These are phyloP conservation scores for Leccinum barrowsii DNA, from an alignment of 768 basidiomycete species.

Conservation along the genomic window DNA sequence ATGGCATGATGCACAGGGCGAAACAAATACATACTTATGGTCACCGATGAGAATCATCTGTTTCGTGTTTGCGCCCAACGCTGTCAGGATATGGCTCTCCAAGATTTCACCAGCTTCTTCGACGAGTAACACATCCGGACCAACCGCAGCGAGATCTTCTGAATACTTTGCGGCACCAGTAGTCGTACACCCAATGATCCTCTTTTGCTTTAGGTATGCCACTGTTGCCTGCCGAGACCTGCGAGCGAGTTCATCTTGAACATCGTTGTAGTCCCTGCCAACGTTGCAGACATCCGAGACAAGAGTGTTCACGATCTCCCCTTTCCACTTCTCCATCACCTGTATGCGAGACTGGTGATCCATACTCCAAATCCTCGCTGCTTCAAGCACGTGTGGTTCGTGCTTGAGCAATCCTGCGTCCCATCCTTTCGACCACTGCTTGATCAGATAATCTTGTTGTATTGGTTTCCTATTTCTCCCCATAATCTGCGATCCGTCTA, in stretches of 20 bases:
- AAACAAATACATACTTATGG: conserved; percentile 48
- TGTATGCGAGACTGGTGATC: conserved; percentile 24
- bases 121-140: conserved; percentile 55
- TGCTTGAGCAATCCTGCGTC: conserved; percentile 42
- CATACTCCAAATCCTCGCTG: conserved; percentile 39
- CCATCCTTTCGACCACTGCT: conserved; percentile 43
- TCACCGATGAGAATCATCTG: conserved; percentile 71
- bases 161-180: conserved; percentile 66
- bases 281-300: conserved; percentile 33
- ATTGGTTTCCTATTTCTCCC: conserved; percentile 39
- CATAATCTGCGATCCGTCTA: conserved; percentile 43
- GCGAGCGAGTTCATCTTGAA: conserved; percentile 34
- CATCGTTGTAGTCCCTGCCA: conserved; percentile 40
- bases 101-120: conserved; percentile 76
- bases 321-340: conserved; percentile 34
- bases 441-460: conserved; percentile 39
- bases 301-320: conserved; percentile 33
- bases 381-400: conserved; percentile 17
- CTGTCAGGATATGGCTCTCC: conserved; percentile 63
- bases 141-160: conserved; percentile 41
- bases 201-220: conserved; percentile 40
- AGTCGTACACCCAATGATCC: conserved; percentile 68
- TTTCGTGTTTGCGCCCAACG: conserved; percentile 44
- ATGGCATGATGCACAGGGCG: not conserved
- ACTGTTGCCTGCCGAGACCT: conserved; percentile 36